Evolutionary conservation across 495 filamentous ascomycete species (phyloP).

Genomic region (Aspergillus hancockii): DNA sequence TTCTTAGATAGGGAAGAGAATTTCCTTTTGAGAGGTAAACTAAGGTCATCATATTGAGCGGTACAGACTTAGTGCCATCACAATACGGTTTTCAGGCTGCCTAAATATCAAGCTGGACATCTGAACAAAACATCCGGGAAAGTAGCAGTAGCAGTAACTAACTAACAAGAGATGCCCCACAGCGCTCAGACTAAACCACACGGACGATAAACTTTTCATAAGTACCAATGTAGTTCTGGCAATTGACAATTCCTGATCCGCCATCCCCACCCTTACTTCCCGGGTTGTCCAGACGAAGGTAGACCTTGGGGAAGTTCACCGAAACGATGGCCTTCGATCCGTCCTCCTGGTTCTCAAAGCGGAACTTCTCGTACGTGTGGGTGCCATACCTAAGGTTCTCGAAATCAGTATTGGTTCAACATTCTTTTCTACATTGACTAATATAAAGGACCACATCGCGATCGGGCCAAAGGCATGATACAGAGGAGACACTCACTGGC

Average conservation of each 20-base stretch:
- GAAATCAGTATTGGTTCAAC: background rate
- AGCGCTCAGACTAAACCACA: too few species aligned
- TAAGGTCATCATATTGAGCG: too few species aligned
- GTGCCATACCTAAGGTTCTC: background rate
- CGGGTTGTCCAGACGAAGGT: conserved; percentile 4
- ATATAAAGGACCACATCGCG: too few species aligned
- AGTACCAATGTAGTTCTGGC: conserved; percentile 5
- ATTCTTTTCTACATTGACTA: too few species aligned
- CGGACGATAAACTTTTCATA: conserved; percentile 5
- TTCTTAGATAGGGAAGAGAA: too few species aligned
- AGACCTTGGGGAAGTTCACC: conserved; percentile 4
- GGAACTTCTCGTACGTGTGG: conserved; percentile 3
- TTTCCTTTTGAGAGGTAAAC: too few species aligned
- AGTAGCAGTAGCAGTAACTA: too few species aligned
- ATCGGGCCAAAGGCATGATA: too few species aligned
- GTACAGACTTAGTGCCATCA: too few species aligned
- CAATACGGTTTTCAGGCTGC: too few species aligned
- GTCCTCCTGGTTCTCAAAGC: background rate
- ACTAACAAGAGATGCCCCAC: background rate
- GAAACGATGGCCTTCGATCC: conserved; percentile 6
- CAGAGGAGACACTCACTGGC: conserved; percentile 2
- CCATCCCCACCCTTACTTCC: background rate
- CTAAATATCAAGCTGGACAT: too few species aligned
- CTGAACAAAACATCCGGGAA: too few species aligned
- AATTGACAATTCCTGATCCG: conserved; percentile 1